Evolutionary conservation across 2,329 filamentous ascomycete genomes (phyloP), one percentile per base, ranked within the genome.

Genomic region (Neonectria magnoliae): DNA sequence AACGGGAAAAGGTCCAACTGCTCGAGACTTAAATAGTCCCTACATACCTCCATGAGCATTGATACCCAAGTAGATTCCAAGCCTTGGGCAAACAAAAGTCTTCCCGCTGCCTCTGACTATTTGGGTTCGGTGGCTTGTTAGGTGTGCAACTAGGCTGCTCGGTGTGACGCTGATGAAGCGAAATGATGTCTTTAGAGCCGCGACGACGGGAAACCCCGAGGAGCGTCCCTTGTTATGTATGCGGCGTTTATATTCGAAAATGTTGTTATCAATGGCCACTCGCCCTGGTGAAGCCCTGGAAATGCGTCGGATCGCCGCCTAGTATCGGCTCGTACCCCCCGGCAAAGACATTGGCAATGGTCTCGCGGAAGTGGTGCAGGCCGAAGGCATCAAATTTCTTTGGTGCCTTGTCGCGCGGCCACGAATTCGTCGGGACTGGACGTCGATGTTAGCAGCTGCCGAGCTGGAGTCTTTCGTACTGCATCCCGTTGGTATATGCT

Each of bases 341-440:
- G 11, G 65, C 67, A 57, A 73, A 74, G 14, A 71, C 65, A 9
- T 66, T 70, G 9, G 57, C 58, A 14, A 72, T 70, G 5, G 59
- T 66, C 33, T 74, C 67, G 8, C 72, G 71, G 41, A 73, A 75
- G 50, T 71, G 71, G 18, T 64, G 57, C 38, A 73, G 42, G 60
- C 73, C 71, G 9, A 71, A 66, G 3, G 60, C 57, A 1, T 78
- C 77, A 18, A 77, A 67, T 59, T 75, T 69, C 51, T 77, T 77
- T 27, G 74, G 68, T 7, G 68, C 71, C 13, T 57, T 66, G 14
- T 78, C 71, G 31, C 68, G 75, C 13, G 77, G 75, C 76, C 77
- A 78, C 1, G 68, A 57, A 25, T 74, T 76, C 1, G 71, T 71
- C 0, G 77, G 77, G 1, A 78, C 71, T n/a, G n/a, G n/a, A n/a